Conservation (phyloP, 2,329 filamentous ascomycete genomes). For the Colletotrichum graminicola region DNA sequence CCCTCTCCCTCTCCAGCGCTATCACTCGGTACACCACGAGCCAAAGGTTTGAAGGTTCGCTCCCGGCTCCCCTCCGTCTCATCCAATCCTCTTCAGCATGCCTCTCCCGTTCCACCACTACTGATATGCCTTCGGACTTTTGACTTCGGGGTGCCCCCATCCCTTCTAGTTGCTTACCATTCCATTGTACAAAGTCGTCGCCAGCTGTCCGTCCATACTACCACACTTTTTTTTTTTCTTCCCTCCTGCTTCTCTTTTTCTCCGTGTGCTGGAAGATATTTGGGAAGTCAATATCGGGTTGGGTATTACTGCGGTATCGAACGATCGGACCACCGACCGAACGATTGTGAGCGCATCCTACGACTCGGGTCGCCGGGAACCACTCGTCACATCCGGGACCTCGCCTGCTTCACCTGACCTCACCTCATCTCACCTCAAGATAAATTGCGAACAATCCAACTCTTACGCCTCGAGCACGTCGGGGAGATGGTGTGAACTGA, state of each 20-base stretch:
- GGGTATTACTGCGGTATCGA: constrained; percentile 33
- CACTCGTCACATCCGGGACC: constrained; percentile 26
- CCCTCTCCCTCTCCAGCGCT: constrained; percentile 1
- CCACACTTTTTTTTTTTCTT: not conserved
- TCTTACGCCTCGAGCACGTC: not conserved
- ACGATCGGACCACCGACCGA: constrained; percentile 41
- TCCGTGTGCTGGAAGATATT: constrained; percentile 11
- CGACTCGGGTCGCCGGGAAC: constrained; percentile 36
- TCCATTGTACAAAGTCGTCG: constrained; percentile 35
- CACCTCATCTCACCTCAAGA: not conserved
- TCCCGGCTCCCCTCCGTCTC: constrained; percentile 42
- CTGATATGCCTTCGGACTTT: constrained; percentile 31
- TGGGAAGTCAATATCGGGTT: constrained; percentile 27
- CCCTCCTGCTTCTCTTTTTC: not conserved
- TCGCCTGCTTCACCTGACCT: not conserved
- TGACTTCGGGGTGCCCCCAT: constrained; percentile 35
- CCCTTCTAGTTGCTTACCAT: constrained; percentile 27
- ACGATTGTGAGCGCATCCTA: constrained; percentile 37
- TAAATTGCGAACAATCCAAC: constrained; percentile 21
- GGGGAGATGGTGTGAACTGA: constrained; percentile 32
- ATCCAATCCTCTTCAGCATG: constrained; percentile 41
- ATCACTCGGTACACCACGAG: constrained; percentile 19
- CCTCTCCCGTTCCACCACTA: constrained; percentile 31
- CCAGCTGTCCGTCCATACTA: constrained; percentile 24
- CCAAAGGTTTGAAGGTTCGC: constrained; percentile 40